Evolutionary conservation across 2,329 filamentous ascomycete species (phyloP), one percentile per base, ranked within the genome.

Genomic region (Arthroderma sp.): DNA sequence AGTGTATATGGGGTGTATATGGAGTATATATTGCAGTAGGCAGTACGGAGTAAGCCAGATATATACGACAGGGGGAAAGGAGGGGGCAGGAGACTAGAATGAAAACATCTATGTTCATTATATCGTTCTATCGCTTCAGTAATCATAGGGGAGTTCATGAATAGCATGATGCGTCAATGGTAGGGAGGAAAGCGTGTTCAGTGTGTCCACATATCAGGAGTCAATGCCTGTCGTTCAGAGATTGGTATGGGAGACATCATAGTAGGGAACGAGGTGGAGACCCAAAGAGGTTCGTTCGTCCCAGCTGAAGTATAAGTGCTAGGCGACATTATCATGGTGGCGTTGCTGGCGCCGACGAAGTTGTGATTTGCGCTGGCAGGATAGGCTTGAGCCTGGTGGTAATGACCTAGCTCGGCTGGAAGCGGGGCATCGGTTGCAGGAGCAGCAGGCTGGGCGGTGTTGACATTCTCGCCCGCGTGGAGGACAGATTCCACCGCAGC

Each of bases 261-360:
- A 23, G 54, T 19, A 35, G 59, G 56, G 15, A 54, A 58, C 38
- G 56, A 28, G 13, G 53, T 43, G 6, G 59, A 54, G 21, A 60
- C 54, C 59, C 59, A 60, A 17, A 60, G 54, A 2, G 59, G 54
- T 6, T 60, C 56, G 25, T 28, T 56, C 9, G 56, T n/a, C 28
- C 51, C 54, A 8, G 59, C 33, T 9, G 54, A 51, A 1, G 59
- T 60, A 41, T 56, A 57, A 1, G 52, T 21, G 31, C 7, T 19
- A 17, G 37, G 19, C 11, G 41, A 31, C 21, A 55, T 41, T 8
- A 60, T 19, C 4, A 57, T 56, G 19, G 43, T 13, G 9, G 28
- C 4, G 38, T 43, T 55, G 35, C 55, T 52, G 21, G 54, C 33
- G 21, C 54, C 43, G n/a, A 49, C 35, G 6, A 56, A 58, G 17